A percentile compares a stretch with the other conserved stretches of the same genome.
phyloP scores from a whole-genome alignment of 352 stramenopile species.

The Aphanomyces astaci region DNA sequence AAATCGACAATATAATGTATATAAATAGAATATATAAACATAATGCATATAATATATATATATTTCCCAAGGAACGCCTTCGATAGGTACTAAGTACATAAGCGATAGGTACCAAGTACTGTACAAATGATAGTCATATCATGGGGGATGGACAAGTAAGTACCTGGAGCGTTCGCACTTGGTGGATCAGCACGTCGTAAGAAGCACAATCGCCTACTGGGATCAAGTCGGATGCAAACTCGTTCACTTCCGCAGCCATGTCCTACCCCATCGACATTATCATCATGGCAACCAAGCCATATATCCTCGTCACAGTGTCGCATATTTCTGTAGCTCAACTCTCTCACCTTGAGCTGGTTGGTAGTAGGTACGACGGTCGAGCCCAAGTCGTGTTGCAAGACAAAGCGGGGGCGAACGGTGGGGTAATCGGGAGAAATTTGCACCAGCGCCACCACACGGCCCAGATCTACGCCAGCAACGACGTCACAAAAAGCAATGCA shows the following conservation, averaged over 20 bases:
- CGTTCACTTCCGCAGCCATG: slow-evolving; percentile 71
- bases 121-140: no score
- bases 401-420: slow-evolving; percentile 46
- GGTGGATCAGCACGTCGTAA: slow-evolving; percentile 60
- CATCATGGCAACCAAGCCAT: no score
- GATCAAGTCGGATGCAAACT: slow-evolving; percentile 53
- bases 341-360: slow-evolving; percentile 54
- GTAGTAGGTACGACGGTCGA: slow-evolving; percentile 27
- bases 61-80: no score
- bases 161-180: slow-evolving; percentile 58
- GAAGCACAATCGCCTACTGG: slow-evolving; percentile 35
- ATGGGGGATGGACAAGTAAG: no score
- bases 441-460: slow-evolving; percentile 37
- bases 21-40: no score
- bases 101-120: no score
- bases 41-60: no score
- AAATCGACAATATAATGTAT: no score
- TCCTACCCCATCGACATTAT: slow-evolving; percentile 36
- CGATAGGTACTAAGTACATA: no score
- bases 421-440: slow-evolving; percentile 64
- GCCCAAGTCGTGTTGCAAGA: slow-evolving; percentile 33
- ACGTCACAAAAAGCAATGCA: not conserved
- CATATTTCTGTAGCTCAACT: not conserved
- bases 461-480: not conserved
- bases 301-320: no score